Evolutionary conservation across 2,329 filamentous ascomycete species (phyloP).

Genomic region (Ceratocystis variospora): DNA sequence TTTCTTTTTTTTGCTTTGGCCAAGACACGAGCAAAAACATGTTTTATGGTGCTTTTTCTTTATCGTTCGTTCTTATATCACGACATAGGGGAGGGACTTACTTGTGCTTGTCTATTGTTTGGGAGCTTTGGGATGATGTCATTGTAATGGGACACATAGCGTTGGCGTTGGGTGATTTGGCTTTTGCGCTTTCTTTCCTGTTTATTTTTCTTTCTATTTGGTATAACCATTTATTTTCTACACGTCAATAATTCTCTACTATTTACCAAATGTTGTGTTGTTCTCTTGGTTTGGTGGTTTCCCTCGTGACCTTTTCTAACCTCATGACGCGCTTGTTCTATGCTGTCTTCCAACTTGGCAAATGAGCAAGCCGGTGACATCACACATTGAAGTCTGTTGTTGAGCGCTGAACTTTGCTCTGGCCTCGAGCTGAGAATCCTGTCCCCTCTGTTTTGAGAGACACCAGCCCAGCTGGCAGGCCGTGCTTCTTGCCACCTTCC

Average conservation of each 20-base stretch:
- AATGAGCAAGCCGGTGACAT: background rate
- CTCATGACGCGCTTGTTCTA: too few species aligned
- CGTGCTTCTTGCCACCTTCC: constrained; percentile 29
- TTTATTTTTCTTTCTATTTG: too few species aligned
- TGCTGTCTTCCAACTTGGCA: too few species aligned
- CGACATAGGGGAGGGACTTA: background rate
- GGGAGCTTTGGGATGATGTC: background rate
- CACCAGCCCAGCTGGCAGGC: constrained; percentile 52
- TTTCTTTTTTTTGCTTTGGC: background rate
- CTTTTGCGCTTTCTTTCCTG: background rate
- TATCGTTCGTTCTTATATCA: background rate
- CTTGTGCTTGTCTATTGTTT: background rate
- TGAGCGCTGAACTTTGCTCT: constrained; percentile 63
- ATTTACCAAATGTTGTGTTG: too few species aligned
- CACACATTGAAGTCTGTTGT: constrained; percentile 75
- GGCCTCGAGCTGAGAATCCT: constrained; percentile 79
- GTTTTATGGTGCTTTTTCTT: too few species aligned
- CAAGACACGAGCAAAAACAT: too few species aligned
- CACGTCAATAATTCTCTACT: too few species aligned
- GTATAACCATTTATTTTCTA: too few species aligned
- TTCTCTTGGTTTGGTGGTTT: too few species aligned
- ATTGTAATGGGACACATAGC: background rate
- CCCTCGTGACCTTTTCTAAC: too few species aligned
- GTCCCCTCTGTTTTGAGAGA: constrained; percentile 77
- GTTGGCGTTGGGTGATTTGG: background rate